A percentile compares a stretch with the other conserved stretches of the same genome.
Evolutionary conservation across 331 rosid species (phyloP).

Genomic region (Cucumis variabilis): DNA sequence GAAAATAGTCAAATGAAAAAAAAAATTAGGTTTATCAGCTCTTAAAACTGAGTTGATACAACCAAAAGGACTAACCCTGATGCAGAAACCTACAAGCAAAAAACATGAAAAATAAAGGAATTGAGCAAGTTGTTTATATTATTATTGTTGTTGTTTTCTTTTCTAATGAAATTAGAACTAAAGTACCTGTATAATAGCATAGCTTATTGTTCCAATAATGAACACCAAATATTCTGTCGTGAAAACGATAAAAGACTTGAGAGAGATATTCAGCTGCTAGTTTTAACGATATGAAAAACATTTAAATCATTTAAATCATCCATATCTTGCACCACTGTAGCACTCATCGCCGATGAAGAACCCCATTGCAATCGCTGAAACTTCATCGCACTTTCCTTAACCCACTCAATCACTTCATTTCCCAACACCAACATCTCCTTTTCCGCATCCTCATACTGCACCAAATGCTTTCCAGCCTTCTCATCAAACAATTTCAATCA

Average conservation of each 20-base stretch:
- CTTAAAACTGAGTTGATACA: conserved; percentile 34
- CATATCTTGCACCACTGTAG: conserved; percentile 39
- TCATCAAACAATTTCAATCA: conserved; percentile 50
- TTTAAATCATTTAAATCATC: conserved; percentile 11
- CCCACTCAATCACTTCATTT: conserved; percentile 76
- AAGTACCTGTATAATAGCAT: not conserved
- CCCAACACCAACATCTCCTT: conserved; percentile 65
- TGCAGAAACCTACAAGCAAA: conserved; percentile 67
- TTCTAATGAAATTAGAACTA: not conserved
- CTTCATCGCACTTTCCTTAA: conserved; percentile 48
- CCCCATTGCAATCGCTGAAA: conserved; percentile 58
- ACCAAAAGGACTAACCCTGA: conserved; percentile 69
- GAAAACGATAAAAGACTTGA: too few relatives aligned
- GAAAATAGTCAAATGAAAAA: too few relatives aligned
- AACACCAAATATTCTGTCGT: too few relatives aligned
- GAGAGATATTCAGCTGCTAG: too few relatives aligned
- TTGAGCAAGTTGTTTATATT: not conserved
- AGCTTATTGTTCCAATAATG: too few relatives aligned
- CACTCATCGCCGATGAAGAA: not conserved
- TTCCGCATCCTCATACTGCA: conserved; percentile 77
- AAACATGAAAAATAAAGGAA: not conserved
- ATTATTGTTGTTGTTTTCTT: not conserved
- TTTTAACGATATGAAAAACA: too few relatives aligned
- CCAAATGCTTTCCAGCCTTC: conserved; percentile 55
- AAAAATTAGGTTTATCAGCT: too few relatives aligned